Base-by-base conservation (phyloP, 2,329 filamentous ascomycete genomes). In the Aspergillus fructus region DNA sequence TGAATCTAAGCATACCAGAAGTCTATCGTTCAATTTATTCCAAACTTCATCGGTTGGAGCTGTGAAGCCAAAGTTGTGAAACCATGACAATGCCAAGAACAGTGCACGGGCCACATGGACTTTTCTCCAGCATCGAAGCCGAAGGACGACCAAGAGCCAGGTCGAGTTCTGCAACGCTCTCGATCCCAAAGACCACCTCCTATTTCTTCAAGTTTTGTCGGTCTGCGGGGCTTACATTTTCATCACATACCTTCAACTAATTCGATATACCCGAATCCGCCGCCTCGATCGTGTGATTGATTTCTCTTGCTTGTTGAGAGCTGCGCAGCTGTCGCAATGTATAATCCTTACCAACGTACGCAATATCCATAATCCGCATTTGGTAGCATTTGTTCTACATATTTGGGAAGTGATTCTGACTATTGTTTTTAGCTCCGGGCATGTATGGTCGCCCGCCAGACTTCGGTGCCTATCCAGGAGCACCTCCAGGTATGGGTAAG, bases 401-500 rank as follows among this genome's bases (percentile, higher is more conserved):
- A 13, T 24, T 5, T 17, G 6, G 27, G 6, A 37, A 46, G 43
- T 33, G 24, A 12, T n/a, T 11, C 24, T 13, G n/a, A 49, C 59
- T 57, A 13, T 49, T 11, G 27, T 30, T 34, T 55, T 5, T 56
- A 76, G 74, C 72, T 62, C 70, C 75, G 21, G 71, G 72, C 62
- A 84, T 85, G 49, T 96, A 92, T 79, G 89, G 88, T 68, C 83
- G 85, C 58, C 88, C 89, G 69, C 89, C 90, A 52, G 84, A 85
- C 65, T 96, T 89, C 78, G 85, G 85, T 64, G 82, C 81, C 55
- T 92, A 90, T 67, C 88, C 89, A 59, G 88, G 85, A 64, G 86
- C 88, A 67, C 89, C 90, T 68, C 90, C 91, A 66, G 91, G 90
- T 76, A 86, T 92, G 84, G 90, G 91, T 93, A 83, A 75, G 84